These are phyloP conservation scores for Vitis amurensis DNA, from an alignment of 164 flowering plant species.

Conservation along the genomic window DNA sequence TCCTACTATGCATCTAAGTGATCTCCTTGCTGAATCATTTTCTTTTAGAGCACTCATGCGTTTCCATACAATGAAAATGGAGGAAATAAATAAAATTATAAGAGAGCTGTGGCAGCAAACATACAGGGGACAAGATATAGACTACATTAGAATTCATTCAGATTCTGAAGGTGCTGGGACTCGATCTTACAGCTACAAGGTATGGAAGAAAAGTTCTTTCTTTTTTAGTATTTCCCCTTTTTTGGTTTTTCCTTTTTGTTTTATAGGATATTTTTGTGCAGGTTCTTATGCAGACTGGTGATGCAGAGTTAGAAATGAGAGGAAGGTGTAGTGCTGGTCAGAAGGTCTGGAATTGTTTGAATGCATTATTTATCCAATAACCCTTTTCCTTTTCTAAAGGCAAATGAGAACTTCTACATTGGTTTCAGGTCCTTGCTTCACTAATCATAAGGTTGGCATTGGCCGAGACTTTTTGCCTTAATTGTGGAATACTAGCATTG, in stretches of 20 bases:
- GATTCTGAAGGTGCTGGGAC: conserved; percentile 99
- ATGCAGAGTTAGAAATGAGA: conserved; percentile 96
- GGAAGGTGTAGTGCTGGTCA: conserved; percentile 99
- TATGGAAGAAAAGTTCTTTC: conserved; percentile 13
- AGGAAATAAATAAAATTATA: conserved; percentile 95
- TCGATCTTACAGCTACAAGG: conserved; percentile 95
- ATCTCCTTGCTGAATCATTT: conserved; percentile 1
- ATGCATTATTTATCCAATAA: neutral
- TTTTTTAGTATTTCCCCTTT: neutral
- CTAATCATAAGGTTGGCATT: conserved; percentile 91
- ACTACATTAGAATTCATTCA: conserved; percentile 89
- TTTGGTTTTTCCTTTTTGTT: neutral
- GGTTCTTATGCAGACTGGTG: conserved; percentile 99
- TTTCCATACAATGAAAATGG: conserved; percentile 99
- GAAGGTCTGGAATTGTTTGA: conserved; percentile 49
- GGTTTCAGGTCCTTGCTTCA: conserved; percentile 90
- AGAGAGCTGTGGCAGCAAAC: conserved; percentile 98
- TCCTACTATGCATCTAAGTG: neutral
- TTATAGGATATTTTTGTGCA: conserved; percentile 21
- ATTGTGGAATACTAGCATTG: conserved; percentile 94
- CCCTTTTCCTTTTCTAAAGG: neutral
- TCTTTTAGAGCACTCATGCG: conserved; percentile 90
- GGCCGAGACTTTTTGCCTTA: conserved; percentile 97
- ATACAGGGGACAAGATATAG: conserved; percentile 98
- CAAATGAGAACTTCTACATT: neutral